Percentiles rank a stretch among this genome's conserved stretches.
Conservation (phyloP, 768 basidiomycete genomes). For the Pisolithus albus region DNA sequence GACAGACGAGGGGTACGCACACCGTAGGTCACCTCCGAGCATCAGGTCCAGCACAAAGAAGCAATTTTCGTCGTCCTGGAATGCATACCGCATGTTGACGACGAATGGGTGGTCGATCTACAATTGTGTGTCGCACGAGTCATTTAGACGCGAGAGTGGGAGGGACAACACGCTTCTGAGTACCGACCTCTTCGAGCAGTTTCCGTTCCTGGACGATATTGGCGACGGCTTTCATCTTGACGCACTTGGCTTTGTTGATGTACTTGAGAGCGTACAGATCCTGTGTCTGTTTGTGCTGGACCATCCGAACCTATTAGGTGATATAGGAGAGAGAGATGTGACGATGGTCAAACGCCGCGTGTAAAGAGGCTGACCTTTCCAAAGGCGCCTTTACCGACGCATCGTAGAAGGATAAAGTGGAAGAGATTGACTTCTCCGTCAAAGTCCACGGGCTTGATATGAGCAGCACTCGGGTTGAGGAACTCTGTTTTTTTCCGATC, state of each 20-base stretch:
- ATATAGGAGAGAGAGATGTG: conserved; percentile 3
- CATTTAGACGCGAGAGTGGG: not conserved
- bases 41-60: conserved; percentile 98
- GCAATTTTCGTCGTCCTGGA: conserved; percentile 97
- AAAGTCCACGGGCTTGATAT: conserved; percentile 79
- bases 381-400: conserved; percentile 98
- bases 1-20: conserved; percentile 39
- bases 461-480: not conserved
- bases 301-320: conserved; percentile 88
- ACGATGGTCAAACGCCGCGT: conserved; percentile 9
- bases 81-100: conserved; percentile 92
- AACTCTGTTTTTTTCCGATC: not conserved
- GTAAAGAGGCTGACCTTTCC: conserved; percentile 63
- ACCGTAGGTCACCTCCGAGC: conserved; percentile 91
- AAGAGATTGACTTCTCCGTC: conserved; percentile 95
- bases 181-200: conserved; percentile 83
- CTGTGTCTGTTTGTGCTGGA: conserved; percentile 98
- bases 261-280: conserved; percentile 97
- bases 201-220: conserved; percentile 97
- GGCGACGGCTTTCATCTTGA: conserved; percentile 97
- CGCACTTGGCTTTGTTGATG: conserved; percentile 97
- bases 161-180: no score
- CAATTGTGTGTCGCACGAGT: conserved; percentile 5
- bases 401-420: conserved; percentile 89
- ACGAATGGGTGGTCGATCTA: conserved; percentile 95